These are phyloP conservation scores for Cordyceps cicadae DNA, from an alignment of 2,329 filamentous ascomycete species.

Conservation along the genomic window DNA sequence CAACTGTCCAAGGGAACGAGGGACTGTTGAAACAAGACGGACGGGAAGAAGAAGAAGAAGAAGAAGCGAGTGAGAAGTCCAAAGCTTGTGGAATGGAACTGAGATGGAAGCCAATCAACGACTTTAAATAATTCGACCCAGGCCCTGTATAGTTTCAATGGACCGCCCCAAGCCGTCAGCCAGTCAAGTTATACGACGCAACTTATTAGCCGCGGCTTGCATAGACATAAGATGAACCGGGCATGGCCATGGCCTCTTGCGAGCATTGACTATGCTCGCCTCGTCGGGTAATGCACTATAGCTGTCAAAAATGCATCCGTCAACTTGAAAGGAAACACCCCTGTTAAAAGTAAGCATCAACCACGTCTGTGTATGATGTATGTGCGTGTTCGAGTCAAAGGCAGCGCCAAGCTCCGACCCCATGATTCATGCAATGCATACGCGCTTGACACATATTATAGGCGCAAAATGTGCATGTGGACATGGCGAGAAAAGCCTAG, in stretches of 20 bases:
- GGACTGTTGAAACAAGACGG: too few species aligned
- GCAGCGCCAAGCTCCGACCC: too few species aligned
- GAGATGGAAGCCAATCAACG: neutral
- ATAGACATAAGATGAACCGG: neutral
- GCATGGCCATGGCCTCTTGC: neutral
- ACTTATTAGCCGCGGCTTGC: neutral
- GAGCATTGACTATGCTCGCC: neutral
- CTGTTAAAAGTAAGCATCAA: too few species aligned
- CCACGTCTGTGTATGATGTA: too few species aligned
- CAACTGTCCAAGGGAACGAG: neutral
- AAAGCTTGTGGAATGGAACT: neutral
- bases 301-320: too few species aligned
- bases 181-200: neutral
- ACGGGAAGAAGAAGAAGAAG: too few species aligned
- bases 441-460: too few species aligned
- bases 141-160: neutral
- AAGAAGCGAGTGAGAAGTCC: neutral
- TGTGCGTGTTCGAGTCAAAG: too few species aligned
- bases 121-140: neutral
- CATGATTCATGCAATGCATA: too few species aligned
- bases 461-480: too few species aligned
- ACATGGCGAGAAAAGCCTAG: too few species aligned
- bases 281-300: neutral
- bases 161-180: neutral
- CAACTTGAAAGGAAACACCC: too few species aligned